A percentile compares a stretch with the other conserved stretches of the same genome.
Conservation (phyloP, 495 filamentous ascomycete species). For the Penicillium macrosclerotiorum region DNA sequence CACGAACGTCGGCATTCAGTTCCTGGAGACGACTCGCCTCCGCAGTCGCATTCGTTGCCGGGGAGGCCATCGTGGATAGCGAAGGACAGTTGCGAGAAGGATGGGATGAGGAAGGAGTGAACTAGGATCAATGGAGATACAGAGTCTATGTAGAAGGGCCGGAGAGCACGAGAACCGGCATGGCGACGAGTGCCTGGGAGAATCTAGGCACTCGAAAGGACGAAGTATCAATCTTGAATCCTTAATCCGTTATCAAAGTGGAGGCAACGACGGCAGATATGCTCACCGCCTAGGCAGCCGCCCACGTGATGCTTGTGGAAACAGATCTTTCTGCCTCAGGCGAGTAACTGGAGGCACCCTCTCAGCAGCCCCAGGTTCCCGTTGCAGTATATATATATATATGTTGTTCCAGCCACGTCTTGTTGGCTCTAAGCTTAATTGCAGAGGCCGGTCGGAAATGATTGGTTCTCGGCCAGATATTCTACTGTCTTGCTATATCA, state of each 20-base stretch:
- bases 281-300: constrained; percentile 4
- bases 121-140: background rate
- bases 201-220: background rate
- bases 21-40: constrained; percentile 64
- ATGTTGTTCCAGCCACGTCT: too few relatives aligned
- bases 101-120: constrained; percentile 1
- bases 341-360: too few relatives aligned
- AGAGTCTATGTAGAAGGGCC: background rate
- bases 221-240: background rate
- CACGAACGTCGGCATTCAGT: constrained; percentile 70
- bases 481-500: too few relatives aligned
- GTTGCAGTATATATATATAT: too few relatives aligned
- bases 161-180: background rate
- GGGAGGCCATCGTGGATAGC: constrained; percentile 9
- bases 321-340: too few relatives aligned
- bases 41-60: constrained; percentile 8
- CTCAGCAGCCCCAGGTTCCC: too few relatives aligned
- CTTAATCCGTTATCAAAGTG: constrained; percentile 2
- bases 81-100: constrained; percentile 5
- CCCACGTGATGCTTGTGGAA: background rate
- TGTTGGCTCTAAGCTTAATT: too few relatives aligned
- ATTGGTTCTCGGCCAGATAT: too few relatives aligned
- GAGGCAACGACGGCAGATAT: background rate
- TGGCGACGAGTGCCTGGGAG: constrained; percentile 5
- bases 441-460: too few relatives aligned